Evolutionary conservation across 805 yeast species (phyloP), one percentile per base, ranked within the genome.

Genomic region (Dipodascopsis tothii): DNA sequence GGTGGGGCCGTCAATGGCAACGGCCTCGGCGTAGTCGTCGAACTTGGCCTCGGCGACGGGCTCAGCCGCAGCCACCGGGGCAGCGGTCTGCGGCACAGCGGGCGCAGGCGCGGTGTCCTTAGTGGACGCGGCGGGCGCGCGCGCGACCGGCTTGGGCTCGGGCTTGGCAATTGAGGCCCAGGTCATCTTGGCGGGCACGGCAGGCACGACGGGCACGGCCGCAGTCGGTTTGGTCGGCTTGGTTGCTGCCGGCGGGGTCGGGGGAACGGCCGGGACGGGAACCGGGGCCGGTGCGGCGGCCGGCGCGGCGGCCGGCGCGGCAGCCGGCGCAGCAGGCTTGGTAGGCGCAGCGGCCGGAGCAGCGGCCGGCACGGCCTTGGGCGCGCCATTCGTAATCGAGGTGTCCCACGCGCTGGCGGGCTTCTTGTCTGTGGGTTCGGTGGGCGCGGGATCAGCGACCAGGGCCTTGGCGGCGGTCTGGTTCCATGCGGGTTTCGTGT

Each of bases 321-420:
- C n/a, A n/a, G n/a, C n/a, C n/a, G n/a, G n/a, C n/a, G n/a, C n/a
- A n/a, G n/a, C n/a, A n/a, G n/a, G n/a, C n/a, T n/a, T n/a, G 21
- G 33, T 11, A 21, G 48, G 27, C 23, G 22, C 23, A 20, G 35
- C 17, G n/a, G 19, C 33, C 27, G 19, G 18, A 9, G 36, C 36
- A 18, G 46, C 30, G 21, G 7, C 33, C 7, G 45, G 56, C 35
- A 48, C 62, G 30, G 68, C 62, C 57, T 72, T 70, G 36, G 85
- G 80, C 44, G 76, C 65, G 41, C 80, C 80, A 55, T 81, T 75
- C 16, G 87, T 75, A 23, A 86, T 85, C 84, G 42, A 21, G 6
- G 21, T n/a, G 27, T 22, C 39, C 21, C 33, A 21, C 14, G 30
- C 37, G 37, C 14, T 27, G n/a, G n/a, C n/a, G n/a, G n/a, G n/a